These are phyloP conservation scores for Cymbopogon flexuosus DNA, from an alignment of 202 grass and related monocot genomes.

Conservation along the genomic window DNA sequence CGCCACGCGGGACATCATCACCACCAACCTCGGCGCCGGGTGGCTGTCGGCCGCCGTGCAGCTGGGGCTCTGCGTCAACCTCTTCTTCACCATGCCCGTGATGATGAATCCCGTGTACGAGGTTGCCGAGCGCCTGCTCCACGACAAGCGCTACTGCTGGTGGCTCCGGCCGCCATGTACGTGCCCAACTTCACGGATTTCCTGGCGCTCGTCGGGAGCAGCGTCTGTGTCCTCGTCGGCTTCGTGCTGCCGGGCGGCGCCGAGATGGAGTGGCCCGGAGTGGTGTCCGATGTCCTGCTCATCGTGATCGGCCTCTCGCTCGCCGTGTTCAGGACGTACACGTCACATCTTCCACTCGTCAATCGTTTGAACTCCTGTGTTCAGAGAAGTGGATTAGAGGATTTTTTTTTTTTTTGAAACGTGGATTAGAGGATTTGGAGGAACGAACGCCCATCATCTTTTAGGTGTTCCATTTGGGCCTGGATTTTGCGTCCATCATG, in stretches of 20 bases:
- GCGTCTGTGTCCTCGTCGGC: slow-evolving; percentile 75
- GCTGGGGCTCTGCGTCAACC: too few species aligned
- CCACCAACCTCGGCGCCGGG: too few species aligned
- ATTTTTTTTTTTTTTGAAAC: too few species aligned
- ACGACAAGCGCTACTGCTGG: slow-evolving; percentile 66
- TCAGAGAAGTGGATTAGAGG: slow-evolving; percentile 1
- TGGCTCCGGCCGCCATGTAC: slow-evolving; percentile 63
- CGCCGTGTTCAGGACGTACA: slow-evolving; percentile 67
- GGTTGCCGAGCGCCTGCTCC: slow-evolving; percentile 73
- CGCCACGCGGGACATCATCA: too few species aligned
- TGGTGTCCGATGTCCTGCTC: slow-evolving; percentile 41
- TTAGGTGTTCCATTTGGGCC: slow-evolving; percentile 28
- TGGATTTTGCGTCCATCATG: neutral
- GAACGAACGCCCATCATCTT: neutral
- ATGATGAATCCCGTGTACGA: slow-evolving; percentile 98
- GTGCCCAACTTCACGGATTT: slow-evolving; percentile 93
- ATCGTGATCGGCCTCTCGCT: slow-evolving; percentile 48
- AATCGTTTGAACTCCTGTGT: slow-evolving; percentile 29
- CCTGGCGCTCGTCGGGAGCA: slow-evolving; percentile 81
- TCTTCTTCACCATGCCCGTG: slow-evolving; percentile 6
- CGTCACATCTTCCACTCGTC: slow-evolving; percentile 70
- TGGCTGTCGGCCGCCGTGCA: too few species aligned
- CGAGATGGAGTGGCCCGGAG: slow-evolving; percentile 51
- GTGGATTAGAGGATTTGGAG: neutral
- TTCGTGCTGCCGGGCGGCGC: slow-evolving; percentile 73